Evolutionary conservation across 306 rosid species (phyloP).

Genomic region (Begonia peltatifolia): DNA sequence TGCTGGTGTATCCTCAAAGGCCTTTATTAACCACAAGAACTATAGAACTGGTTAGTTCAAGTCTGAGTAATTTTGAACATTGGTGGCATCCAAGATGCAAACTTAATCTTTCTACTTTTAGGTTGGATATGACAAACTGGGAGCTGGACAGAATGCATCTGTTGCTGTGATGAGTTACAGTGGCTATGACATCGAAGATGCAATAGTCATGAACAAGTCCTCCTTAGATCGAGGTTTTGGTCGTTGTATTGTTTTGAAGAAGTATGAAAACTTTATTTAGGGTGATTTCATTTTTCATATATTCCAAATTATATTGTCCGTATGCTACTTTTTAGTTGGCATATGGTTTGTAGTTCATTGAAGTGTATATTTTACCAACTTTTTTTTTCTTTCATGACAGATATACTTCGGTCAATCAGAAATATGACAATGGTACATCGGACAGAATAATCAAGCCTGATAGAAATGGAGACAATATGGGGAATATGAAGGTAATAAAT

Average conservation of each 20-base stretch:
- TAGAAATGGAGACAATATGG: slow-evolving; percentile 26
- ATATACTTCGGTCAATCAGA: slow-evolving; percentile 36
- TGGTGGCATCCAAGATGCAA: not conserved
- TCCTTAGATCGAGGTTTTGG: slow-evolving; percentile 99
- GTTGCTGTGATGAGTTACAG: slow-evolving; percentile 99
- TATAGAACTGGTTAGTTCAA: slow-evolving; percentile 76
- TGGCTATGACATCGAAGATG: slow-evolving; percentile 98
- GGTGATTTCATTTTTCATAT: slow-evolving; percentile 8
- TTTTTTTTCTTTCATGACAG: slow-evolving; percentile 15
- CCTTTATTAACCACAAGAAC: slow-evolving; percentile 83
- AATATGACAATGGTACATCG: slow-evolving; percentile 39
- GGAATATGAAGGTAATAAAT: slow-evolving; percentile 47
- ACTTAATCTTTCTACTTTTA: slow-evolving; percentile 20
- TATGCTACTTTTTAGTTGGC: too few species aligned
- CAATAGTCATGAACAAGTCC: slow-evolving; percentile 93
- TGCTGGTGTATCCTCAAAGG: slow-evolving; percentile 87
- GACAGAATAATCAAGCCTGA: slow-evolving; percentile 66
- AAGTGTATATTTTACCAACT: too few species aligned
- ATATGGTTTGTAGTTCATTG: too few species aligned
- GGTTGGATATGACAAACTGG: slow-evolving; percentile 97
- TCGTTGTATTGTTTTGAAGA: slow-evolving; percentile 90
- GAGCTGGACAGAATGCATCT: slow-evolving; percentile 98
- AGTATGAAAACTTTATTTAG: slow-evolving; percentile 18
- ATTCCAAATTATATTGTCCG: too few species aligned
- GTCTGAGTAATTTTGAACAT: slow-evolving; percentile 4